Conservation (phyloP, 2,329 filamentous ascomycete species). For the Coniochaeta sp. region DNA sequence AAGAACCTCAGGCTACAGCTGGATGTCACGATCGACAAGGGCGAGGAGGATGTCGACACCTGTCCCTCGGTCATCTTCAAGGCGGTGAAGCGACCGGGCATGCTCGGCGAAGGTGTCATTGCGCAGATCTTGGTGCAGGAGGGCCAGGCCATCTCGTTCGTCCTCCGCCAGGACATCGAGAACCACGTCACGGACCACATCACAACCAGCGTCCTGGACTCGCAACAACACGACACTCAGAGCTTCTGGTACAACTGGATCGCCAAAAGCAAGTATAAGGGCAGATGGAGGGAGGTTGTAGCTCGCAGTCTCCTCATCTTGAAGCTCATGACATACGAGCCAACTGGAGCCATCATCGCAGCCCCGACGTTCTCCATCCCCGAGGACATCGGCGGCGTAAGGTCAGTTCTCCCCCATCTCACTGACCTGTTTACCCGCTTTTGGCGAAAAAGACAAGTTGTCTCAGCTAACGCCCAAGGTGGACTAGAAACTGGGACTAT, state of each 20-base stretch:
- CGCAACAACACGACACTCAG: conserved; percentile 62
- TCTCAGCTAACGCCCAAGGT: background rate
- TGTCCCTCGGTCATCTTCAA: conserved; percentile 49
- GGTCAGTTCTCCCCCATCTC: conserved; percentile 21
- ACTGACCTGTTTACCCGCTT: background rate
- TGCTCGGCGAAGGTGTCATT: conserved; percentile 56
- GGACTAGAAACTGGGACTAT: conserved; percentile 57
- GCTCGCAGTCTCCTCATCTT: conserved; percentile 64
- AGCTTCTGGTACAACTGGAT: conserved; percentile 71
- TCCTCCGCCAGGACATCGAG: conserved; percentile 56
- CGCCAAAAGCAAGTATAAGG: conserved; percentile 61
- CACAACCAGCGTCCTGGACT: conserved; percentile 50
- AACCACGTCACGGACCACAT: conserved; percentile 52
- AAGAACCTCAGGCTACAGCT: conserved; percentile 55
- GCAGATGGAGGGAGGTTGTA: conserved; percentile 67
- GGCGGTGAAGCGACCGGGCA: conserved; percentile 41
- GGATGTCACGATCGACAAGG: conserved; percentile 58
- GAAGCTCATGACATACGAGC: conserved; percentile 72
- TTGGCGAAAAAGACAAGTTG: background rate
- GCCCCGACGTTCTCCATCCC: conserved; percentile 72
- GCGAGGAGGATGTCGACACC: conserved; percentile 35
- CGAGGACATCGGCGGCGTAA: conserved; percentile 61
- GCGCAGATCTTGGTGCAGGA: conserved; percentile 54
- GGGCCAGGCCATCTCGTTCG: conserved; percentile 62
- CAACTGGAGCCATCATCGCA: conserved; percentile 70